Percentiles rank a stretch among this genome's conserved stretches.
phyloP scores from a whole-genome alignment of 768 basidiomycete species.

The Tephrocybe sp. region DNA sequence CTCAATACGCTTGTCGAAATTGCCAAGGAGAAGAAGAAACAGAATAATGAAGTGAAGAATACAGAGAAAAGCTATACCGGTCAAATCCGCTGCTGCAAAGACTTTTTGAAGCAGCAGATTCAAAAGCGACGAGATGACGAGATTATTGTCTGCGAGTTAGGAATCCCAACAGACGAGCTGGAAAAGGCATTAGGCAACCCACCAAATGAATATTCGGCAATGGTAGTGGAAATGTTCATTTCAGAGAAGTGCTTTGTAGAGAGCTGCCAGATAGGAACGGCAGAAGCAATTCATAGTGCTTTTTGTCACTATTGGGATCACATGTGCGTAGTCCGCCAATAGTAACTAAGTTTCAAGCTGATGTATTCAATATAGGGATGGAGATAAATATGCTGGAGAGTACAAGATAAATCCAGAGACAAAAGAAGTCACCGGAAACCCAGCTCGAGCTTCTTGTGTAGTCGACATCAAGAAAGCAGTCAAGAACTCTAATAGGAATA shows the following conservation, averaged over 20 bases:
- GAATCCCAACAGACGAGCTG: slow-evolving; percentile 2
- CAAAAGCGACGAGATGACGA: neutral
- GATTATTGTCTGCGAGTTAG: neutral
- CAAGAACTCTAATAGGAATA: slow-evolving; percentile 22
- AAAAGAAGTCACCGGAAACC: slow-evolving; percentile 25
- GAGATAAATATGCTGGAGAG: slow-evolving; percentile 20
- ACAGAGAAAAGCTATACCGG: neutral
- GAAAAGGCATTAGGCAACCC: slow-evolving; percentile 1
- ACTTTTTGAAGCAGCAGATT: neutral
- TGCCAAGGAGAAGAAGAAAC: neutral
- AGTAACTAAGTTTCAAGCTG: too few species aligned
- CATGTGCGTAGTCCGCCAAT: neutral
- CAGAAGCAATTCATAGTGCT: neutral
- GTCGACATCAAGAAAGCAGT: slow-evolving; percentile 21
- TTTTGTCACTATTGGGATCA: slow-evolving; percentile 1
- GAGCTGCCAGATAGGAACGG: neutral
- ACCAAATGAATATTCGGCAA: slow-evolving; percentile 3
- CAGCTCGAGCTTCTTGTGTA: slow-evolving; percentile 22
- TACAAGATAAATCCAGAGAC: slow-evolving; percentile 25
- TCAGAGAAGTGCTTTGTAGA: slow-evolving; percentile 1
- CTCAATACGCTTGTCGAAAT: neutral
- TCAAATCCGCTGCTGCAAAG: neutral
- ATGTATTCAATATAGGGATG: slow-evolving; percentile 5
- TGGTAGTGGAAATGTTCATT: neutral
- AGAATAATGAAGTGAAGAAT: slow-evolving; percentile 1